Conservation (phyloP, 805 yeast species). For the Kluyveromyces wickerhamii region DNA sequence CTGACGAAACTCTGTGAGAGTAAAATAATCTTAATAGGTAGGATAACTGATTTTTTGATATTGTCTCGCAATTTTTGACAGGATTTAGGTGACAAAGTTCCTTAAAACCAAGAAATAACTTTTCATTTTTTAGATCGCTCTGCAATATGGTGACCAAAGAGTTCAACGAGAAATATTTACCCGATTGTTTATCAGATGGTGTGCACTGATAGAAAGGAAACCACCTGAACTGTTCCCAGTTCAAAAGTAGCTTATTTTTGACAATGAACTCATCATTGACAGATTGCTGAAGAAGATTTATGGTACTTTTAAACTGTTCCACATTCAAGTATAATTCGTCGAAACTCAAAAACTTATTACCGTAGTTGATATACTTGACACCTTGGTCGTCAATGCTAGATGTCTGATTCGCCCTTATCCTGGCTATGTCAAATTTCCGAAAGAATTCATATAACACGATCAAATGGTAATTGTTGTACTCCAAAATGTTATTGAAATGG, state of each 20-base stretch:
- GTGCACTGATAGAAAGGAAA: slow-evolving; percentile 21
- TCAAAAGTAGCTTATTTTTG: slow-evolving; percentile 21
- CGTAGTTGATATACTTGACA: slow-evolving; percentile 31
- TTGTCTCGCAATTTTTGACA: slow-evolving; percentile 20
- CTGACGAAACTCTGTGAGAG: slow-evolving; percentile 33
- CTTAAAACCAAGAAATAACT: slow-evolving; percentile 28
- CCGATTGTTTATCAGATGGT: slow-evolving; percentile 15
- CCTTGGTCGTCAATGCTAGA: slow-evolving; percentile 15
- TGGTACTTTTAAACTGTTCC: slow-evolving; percentile 27
- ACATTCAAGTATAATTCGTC: slow-evolving; percentile 29
- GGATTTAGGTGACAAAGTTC: slow-evolving; percentile 26
- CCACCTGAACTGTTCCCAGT: slow-evolving; percentile 30
- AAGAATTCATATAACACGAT: slow-evolving; percentile 48
- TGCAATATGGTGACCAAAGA: slow-evolving; percentile 36
- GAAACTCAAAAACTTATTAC: slow-evolving; percentile 32
- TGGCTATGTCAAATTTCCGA: slow-evolving; percentile 36
- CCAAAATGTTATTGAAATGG: slow-evolving; percentile 50
- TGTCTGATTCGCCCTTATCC: slow-evolving; percentile 9
- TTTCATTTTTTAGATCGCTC: slow-evolving; percentile 33
- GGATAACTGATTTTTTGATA: slow-evolving; percentile 31
- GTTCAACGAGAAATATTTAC: slow-evolving; percentile 30
- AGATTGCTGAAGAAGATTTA: slow-evolving; percentile 27
- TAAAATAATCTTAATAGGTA: slow-evolving; percentile 29
- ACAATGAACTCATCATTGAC: slow-evolving; percentile 25
- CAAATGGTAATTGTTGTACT: slow-evolving; percentile 41